Evolutionary conservation across 257 asterid species (phyloP).

Genomic region (Primulina tabacum): DNA sequence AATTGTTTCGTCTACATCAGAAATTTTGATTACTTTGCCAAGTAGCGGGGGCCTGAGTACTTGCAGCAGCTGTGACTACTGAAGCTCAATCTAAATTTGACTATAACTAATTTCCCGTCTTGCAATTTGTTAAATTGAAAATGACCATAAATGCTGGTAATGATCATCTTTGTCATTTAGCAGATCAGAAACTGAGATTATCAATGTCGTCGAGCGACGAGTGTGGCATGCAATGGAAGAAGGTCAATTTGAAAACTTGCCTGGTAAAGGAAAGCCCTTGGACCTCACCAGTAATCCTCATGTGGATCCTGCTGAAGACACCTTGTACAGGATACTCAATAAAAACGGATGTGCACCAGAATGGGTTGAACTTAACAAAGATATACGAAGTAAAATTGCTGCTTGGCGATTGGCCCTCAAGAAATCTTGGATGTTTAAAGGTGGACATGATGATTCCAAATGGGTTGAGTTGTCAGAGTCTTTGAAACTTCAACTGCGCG

Average conservation of each 20-base stretch:
- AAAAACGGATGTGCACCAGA: constrained; percentile 86
- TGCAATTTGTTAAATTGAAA: background rate
- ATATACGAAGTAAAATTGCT: constrained; percentile 48
- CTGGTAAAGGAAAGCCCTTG: constrained; percentile 88
- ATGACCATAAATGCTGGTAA: constrained; percentile 2
- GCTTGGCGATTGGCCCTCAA: constrained; percentile 61
- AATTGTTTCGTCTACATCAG: background rate
- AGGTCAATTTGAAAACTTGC: constrained; percentile 82
- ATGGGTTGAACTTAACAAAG: constrained; percentile 94
- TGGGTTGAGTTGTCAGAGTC: constrained; percentile 63
- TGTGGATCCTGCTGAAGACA: constrained; percentile 85
- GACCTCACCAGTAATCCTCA: constrained; percentile 75
- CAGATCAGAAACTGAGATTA: constrained; percentile 90
- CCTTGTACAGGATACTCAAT: constrained; percentile 71
- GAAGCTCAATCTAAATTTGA: background rate
- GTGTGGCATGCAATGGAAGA: constrained; percentile 93
- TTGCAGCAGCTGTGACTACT: background rate
- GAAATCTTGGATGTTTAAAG: constrained; percentile 52
- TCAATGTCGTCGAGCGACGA: constrained; percentile 73
- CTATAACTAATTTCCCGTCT: background rate
- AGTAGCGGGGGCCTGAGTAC: background rate
- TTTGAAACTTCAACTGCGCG: constrained; percentile 60
- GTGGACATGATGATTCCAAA: constrained; percentile 38
- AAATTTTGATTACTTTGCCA: background rate
- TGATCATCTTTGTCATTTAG: constrained; percentile 21